Evolutionary conservation across 1,139 yeast genomes (phyloP), one percentile per base, ranked within the genome.

Genomic region (Debaryomyces fabryi): DNA sequence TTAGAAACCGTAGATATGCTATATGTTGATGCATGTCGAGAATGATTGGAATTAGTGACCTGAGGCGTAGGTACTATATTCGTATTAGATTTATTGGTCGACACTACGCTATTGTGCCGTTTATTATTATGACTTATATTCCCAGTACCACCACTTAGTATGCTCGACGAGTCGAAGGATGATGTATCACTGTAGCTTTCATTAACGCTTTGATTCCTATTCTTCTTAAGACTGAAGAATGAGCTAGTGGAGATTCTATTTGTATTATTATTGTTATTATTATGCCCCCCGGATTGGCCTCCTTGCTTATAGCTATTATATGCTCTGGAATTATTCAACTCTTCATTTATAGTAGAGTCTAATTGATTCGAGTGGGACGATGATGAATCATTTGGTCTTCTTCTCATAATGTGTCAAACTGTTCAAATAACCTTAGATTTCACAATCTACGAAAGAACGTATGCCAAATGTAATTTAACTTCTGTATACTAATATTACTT

Each of bases 51-150:
- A 48, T 57, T 63, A 8, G 70, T 58, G 13, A 68, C 56, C 52
- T 65, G 73, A n/a, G 66, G 49, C 13, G 63, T 59, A 30, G 76
- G 74, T 6, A 69, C 60, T 13, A 69, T 67, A 50, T 48, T 57
- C 13, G 62, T 53, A 15, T 58, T 49, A 15, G 58, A 48, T 23
- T 40, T 55, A 15, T 29, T 45, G 74, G 82, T 96, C 67, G 96
- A 90, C 70, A 83, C 96, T 33, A 80, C 89, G 23, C 43, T 46
- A 20, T 42, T 42, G 33, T 42, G 46, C 15, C 48, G 13, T 27
- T 40, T 45, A 20, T 18, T 29, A 7, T 24, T 46, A 29, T 25
- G n/a, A 18, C 33, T 37, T n/a, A 21, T 16, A 21, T 38, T 37
- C 16, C 46, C 44, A 43, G 67, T 60, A 9, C 65, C 64, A 3